Evolutionary conservation across 2,329 filamentous ascomycete genomes (phyloP).

Genomic region (Cercospora canescens): DNA sequence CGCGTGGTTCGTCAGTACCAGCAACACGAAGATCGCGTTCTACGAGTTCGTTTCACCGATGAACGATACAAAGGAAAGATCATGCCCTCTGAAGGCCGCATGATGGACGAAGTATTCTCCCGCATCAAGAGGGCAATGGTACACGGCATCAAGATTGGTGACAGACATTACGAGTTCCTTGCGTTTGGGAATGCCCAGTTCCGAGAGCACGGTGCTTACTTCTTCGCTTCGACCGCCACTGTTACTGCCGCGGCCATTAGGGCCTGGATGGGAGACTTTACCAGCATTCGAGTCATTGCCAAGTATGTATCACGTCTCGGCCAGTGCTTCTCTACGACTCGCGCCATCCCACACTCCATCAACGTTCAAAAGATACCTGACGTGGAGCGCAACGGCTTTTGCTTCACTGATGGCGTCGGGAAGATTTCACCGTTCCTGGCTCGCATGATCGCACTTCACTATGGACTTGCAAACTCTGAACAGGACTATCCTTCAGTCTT

Average conservation of each 20-base stretch:
- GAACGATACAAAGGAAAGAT: conserved; percentile 60
- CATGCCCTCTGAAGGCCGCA: conserved; percentile 33
- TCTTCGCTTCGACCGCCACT: conserved; percentile 73
- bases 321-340: conserved; percentile 93
- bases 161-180: conserved; percentile 81
- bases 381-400: conserved; percentile 66
- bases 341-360: conserved; percentile 66
- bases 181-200: conserved; percentile 96
- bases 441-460: conserved; percentile 69
- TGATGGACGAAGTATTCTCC: conserved; percentile 60
- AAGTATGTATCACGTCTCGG: conserved; percentile 88
- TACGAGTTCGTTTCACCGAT: conserved; percentile 87
- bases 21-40: conserved; percentile 72
- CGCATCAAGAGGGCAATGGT: conserved; percentile 70
- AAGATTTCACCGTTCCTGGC: conserved; percentile 83
- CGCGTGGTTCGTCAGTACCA: conserved; percentile 75
- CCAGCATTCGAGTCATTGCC: conserved; percentile 77
- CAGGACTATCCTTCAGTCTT: conserved; percentile 70
- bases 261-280: conserved; percentile 82
- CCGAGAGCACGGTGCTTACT: conserved; percentile 86
- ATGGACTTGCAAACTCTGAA: conserved; percentile 58
- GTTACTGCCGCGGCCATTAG: conserved; percentile 76
- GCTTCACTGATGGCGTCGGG: conserved; percentile 89
- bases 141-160: conserved; percentile 80
- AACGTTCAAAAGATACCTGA: conserved; percentile 64